Percentiles rank a stretch among this genome's conserved stretches.
Conservation (phyloP, 176 grass and related monocot species). For the Avena sativa region DNA sequence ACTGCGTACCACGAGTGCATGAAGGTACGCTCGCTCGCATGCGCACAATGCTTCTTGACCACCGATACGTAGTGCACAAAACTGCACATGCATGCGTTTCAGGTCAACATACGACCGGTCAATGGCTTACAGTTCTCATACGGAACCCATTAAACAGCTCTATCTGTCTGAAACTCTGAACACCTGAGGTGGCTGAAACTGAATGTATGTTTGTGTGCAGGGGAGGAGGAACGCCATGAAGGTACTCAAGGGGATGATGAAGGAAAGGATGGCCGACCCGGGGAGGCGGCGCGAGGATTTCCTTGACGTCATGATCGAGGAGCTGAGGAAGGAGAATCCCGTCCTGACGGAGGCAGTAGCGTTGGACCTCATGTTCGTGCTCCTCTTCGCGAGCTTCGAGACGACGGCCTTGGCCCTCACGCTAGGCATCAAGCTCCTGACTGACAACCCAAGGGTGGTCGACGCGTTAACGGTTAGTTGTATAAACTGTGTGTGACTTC, state of each 20-base stretch:
- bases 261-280: slow-evolving; percentile 39
- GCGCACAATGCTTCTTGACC: not conserved
- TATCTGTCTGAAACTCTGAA: not conserved
- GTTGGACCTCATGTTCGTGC: slow-evolving; percentile 73
- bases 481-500: not conserved
- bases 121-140: not conserved
- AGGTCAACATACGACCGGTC: slow-evolving; percentile 44
- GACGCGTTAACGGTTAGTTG: slow-evolving; percentile 62
- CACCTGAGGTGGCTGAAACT: not conserved
- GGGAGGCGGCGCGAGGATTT: slow-evolving; percentile 50
- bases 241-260: slow-evolving; percentile 58
- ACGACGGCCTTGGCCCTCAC: slow-evolving; percentile 82
- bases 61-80: slow-evolving; percentile 34
- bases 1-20: slow-evolving; percentile 71
- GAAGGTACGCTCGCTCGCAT: slow-evolving; percentile 40
- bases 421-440: slow-evolving; percentile 70
- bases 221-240: slow-evolving; percentile 71
- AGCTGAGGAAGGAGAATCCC: slow-evolving; percentile 59
- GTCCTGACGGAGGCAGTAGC: slow-evolving; percentile 61
- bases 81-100: slow-evolving; percentile 46
- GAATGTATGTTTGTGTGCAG: slow-evolving; percentile 12
- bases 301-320: slow-evolving; percentile 64
- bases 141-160: slow-evolving; percentile 17
- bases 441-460: slow-evolving; percentile 64
- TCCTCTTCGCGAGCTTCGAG: slow-evolving; percentile 80